Base-by-base conservation (phyloP, 768 basidiomycete species). In the Podaxis rugospora region DNA sequence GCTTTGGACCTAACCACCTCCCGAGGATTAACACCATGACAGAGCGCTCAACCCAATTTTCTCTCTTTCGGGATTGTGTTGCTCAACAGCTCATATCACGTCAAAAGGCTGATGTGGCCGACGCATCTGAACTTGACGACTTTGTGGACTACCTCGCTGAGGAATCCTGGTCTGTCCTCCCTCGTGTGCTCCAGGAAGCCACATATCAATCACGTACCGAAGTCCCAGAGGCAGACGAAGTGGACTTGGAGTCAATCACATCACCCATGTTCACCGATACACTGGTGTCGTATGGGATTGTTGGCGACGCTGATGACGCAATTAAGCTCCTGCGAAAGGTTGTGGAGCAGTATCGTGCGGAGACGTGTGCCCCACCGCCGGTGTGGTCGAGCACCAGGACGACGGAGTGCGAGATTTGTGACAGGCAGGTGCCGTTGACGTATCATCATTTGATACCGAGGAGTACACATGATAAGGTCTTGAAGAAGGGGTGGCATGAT, bases 401-500 rank as follows among this genome's bases (percentile, higher is more conserved):
- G 27, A 72, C 63, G 16, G 80, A 80, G 64, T 86, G 85, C 71
- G 83, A 85, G 72, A 81, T 87, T 25, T 87, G 85, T 67, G 76
- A 77, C 63, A 75, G 84, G n/a, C 76, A 75, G 54, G 77, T 84
- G 2, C 81, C 80, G 10, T 70, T 86, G 66, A 86, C 84, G 18
- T 86, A 85, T 66, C 84, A 86, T 67, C 84, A 86, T 61, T 76
- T 86, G 32, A 83, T 86, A 49, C 84, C 84, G 1, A 76, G 81
- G 27, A 78, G 79, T 21, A 76, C 71, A 16, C 84, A 87, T 62
- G 71, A 74, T 1, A 86, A 83, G 67, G 83, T 73, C n/a, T 64
- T 81, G 42, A 85, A 83, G 75, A 80, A 78, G 68, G 79, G 77
- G 51, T 84, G 84, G 84, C 84, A 86, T 67, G 69, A 77, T 0